phyloP scores from a whole-genome alignment of 805 yeast species.

The Kluyveromyces nonfermentans region DNA sequence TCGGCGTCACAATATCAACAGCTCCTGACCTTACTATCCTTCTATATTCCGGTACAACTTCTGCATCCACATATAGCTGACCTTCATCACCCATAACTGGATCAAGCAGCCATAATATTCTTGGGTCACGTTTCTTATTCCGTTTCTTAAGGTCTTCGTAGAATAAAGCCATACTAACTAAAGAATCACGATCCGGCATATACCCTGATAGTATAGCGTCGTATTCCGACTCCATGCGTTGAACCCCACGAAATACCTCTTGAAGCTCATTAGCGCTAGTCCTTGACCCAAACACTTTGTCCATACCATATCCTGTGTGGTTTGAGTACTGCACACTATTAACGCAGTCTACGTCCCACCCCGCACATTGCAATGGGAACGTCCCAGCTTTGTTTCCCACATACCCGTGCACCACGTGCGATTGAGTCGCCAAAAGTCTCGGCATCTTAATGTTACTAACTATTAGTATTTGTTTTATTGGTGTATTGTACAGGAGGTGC shows the following conservation, averaged over 20 bases:
- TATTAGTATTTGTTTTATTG: too few species aligned
- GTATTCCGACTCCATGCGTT: constrained; percentile 30
- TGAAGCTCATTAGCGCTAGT: constrained; percentile 34
- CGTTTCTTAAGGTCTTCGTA: constrained; percentile 30
- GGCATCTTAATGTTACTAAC: too few species aligned
- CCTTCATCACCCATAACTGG: constrained; percentile 83
- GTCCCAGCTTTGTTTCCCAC: constrained; percentile 63
- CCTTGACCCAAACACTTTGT: constrained; percentile 34
- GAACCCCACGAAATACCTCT: constrained; percentile 33
- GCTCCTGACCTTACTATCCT: constrained; percentile 33
- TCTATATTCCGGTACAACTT: constrained; percentile 51
- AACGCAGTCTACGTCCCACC: constrained; percentile 61
- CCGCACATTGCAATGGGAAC: constrained; percentile 53
- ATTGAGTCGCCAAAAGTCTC: constrained; percentile 44
- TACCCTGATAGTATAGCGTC: constrained; percentile 60
- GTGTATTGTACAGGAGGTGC: too few species aligned
- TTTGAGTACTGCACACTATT: constrained; percentile 61
- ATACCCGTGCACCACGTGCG: constrained; percentile 66
- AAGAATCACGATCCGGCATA: constrained; percentile 47
- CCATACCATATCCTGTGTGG: constrained; percentile 52
- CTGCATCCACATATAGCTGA: constrained; percentile 50
- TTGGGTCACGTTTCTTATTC: constrained; percentile 28
- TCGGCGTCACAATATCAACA: constrained; percentile 79
- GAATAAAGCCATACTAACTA: constrained; percentile 35
- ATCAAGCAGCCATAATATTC: constrained; percentile 53